Evolutionary conservation across 148 eudicot species (phyloP).

Genomic region (Vaccinium corymbosum): DNA sequence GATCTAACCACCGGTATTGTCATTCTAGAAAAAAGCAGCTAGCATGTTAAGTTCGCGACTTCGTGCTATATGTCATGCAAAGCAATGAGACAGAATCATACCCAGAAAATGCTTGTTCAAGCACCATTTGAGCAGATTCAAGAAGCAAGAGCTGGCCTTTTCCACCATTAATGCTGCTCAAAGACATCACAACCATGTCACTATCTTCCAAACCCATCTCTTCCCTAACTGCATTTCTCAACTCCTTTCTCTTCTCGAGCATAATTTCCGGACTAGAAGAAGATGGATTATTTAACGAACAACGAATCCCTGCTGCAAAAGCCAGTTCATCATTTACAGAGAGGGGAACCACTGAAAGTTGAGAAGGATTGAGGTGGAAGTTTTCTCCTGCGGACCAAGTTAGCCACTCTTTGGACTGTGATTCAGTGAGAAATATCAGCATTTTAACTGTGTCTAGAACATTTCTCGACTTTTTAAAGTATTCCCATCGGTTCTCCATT

Average conservation of each 20-base stretch:
- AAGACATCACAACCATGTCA: slow-evolving; percentile 79
- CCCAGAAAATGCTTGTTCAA: slow-evolving; percentile 34
- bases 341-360: slow-evolving; percentile 69
- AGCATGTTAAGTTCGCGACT: no score
- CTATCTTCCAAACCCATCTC: slow-evolving; percentile 85
- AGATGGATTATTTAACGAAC: slow-evolving; percentile 75
- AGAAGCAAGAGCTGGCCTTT: slow-evolving; percentile 93
- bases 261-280: slow-evolving; percentile 60
- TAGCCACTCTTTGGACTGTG: slow-evolving; percentile 88
- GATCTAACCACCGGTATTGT: no score
- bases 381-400: slow-evolving; percentile 87
- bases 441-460: slow-evolving; percentile 76
- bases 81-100: slow-evolving; percentile 17
- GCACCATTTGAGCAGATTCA: slow-evolving; percentile 63
- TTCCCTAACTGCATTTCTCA: slow-evolving; percentile 67
- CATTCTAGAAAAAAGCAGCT: no score
- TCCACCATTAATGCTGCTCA: slow-evolving; percentile 87
- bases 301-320: slow-evolving; percentile 81
- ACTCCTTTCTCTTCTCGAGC: slow-evolving; percentile 59
- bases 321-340: slow-evolving; percentile 95
- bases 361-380: slow-evolving; percentile 42
- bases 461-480: slow-evolving; percentile 77
- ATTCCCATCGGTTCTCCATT: slow-evolving; percentile 96
- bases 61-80: no score
- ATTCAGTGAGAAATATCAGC: slow-evolving; percentile 78